Evolutionary conservation across 2,329 filamentous ascomycete genomes (phyloP), one percentile per base, ranked within the genome.

Genomic region (Fusarium napiforme): DNA sequence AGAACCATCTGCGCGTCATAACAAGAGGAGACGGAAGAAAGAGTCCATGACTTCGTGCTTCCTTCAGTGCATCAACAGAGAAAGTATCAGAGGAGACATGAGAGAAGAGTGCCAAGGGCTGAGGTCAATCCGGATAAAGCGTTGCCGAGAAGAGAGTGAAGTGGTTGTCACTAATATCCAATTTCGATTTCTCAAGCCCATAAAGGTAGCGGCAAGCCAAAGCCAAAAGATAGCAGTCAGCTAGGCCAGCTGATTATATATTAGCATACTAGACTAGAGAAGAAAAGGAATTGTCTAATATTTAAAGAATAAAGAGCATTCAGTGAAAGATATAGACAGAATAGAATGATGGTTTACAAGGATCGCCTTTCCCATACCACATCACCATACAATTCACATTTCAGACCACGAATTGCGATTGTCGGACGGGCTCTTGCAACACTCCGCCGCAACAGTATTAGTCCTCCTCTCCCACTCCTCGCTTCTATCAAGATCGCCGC

Each of bases 151-250:
- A 56, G 47, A 60, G 40, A 42, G 58, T 37, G 45, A 73, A 59
- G 53, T 73, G 55, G 64, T 43, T 49, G 42, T 28, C 36, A 30
- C 64, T 60, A 43, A 43, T 47, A 40, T 72, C 46, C 71, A 73
- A 73, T 73, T 74, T 73, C 71, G 61, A 69, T 73, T 66, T 60
- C 62, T 40, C 42, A 71, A 73, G 62, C 45, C 56, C 60, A 47
- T 69, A 70, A 49, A 39, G 50, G 32, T 26, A 45, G 67, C 50
- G 58, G 61, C 71, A 73, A 73, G 67, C 61, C 71, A 60, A 58
- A 74, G 62, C 39, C 52, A 66, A 67, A 40, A 28, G 19, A 19
- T 16, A 28, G 23, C 53, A 32, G 50, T 36, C 42, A 71, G 55
- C 49, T 60, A 62, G 28, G 50, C 50, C 42, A 71, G 55, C 49